These are phyloP conservation scores for Leishmania guyanensis DNA, from an alignment of 208 protist species.

Conservation along the genomic window DNA sequence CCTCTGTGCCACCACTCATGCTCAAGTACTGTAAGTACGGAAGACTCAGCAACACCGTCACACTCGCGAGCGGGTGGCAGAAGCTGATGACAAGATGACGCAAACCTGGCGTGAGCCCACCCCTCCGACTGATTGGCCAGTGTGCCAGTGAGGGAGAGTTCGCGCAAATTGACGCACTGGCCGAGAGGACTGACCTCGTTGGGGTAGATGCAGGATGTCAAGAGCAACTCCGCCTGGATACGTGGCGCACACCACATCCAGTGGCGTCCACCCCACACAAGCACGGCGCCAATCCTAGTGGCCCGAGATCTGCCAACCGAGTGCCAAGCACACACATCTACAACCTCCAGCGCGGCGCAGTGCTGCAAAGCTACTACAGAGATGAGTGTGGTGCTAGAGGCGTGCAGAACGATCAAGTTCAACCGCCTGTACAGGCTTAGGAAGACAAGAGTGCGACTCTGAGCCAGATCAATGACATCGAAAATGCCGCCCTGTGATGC, in stretches of 20 bases:
- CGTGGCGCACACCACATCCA: constrained; percentile 8
- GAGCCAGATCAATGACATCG: constrained; percentile 21
- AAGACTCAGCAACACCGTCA: constrained; percentile 16
- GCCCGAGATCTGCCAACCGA: constrained; percentile 20
- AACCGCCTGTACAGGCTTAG: constrained; percentile 32
- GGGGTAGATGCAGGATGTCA: constrained; percentile 10
- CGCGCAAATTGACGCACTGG: constrained; percentile 5
- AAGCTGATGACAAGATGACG: constrained; percentile 24
- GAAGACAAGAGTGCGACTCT: constrained; percentile 24
- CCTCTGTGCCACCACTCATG: constrained; percentile 12
- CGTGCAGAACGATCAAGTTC: constrained; percentile 24
- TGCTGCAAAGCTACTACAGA: constrained; percentile 21
- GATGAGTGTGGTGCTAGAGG: constrained; percentile 17
- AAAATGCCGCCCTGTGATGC: constrained; percentile 33
- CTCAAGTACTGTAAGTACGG: neutral
- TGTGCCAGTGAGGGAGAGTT: constrained; percentile 10
- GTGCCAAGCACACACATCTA: constrained; percentile 24
- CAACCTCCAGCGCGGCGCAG: constrained; percentile 10
- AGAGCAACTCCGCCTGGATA: constrained; percentile 10
- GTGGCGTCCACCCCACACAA: constrained; percentile 15
- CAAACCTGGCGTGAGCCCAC: constrained; percentile 3
- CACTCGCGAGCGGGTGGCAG: constrained; percentile 14
- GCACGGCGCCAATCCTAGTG: constrained; percentile 12
- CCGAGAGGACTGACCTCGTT: constrained; percentile 12
- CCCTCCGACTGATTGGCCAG: constrained; percentile 5